phyloP scores from a whole-genome alignment of 176 grass and related monocot genomes.

The Eleusine coracana region DNA sequence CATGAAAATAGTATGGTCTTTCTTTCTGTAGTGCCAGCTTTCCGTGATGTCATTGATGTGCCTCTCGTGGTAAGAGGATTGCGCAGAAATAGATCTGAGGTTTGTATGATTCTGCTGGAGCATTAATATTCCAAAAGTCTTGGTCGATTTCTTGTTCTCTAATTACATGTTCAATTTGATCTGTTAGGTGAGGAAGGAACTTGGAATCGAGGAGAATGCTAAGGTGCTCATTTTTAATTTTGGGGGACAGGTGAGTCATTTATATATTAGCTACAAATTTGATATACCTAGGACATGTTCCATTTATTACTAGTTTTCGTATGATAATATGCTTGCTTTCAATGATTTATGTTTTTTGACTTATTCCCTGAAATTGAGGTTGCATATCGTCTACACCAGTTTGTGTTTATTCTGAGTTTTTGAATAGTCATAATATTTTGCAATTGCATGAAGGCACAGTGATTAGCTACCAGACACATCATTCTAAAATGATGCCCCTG shows the following conservation, averaged over 20 bases:
- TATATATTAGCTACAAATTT: background rate
- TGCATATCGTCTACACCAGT: background rate
- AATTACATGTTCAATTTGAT: constrained; percentile 23
- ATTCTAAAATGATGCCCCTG: background rate
- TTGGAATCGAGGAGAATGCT: constrained; percentile 78
- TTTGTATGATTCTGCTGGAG: constrained; percentile 31
- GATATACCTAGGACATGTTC: constrained; percentile 21
- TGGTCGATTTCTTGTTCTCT: constrained; percentile 28
- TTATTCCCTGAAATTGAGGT: background rate
- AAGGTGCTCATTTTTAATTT: constrained; percentile 98
- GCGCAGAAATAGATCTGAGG: constrained; percentile 79
- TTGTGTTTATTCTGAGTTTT: constrained; percentile 23
- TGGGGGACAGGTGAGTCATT: constrained; percentile 77
- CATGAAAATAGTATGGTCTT: constrained; percentile 18
- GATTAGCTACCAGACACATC: constrained; percentile 16
- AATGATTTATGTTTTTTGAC: background rate
- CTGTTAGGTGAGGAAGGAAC: constrained; percentile 76
- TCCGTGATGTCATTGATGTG: constrained; percentile 94
- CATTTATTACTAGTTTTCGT: background rate
- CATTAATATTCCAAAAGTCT: background rate
- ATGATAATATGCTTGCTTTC: background rate
- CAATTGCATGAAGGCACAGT: background rate
- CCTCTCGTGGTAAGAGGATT: constrained; percentile 87
- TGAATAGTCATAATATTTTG: background rate
- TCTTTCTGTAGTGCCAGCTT: constrained; percentile 80